Percentiles rank a stretch among this genome's conserved stretches.
These are phyloP conservation scores for Leishmania braziliensis DNA, from an alignment of 208 protist genomes.

Conservation along the genomic window DNA sequence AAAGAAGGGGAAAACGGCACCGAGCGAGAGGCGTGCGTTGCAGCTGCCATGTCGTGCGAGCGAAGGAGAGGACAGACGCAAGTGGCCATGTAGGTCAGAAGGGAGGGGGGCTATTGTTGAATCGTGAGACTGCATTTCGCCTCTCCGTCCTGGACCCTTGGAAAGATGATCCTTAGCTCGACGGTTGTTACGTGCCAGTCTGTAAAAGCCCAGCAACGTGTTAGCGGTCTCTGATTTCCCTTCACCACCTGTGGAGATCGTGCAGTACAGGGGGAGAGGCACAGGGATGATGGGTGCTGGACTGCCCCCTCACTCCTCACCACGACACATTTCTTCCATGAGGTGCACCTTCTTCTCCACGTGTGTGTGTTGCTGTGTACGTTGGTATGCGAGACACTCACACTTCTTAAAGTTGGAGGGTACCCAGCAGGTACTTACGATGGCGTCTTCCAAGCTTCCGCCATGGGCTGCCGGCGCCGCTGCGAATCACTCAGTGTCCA, in stretches of 20 bases:
- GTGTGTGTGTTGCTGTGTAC: neutral
- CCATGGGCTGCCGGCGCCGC: slow-evolving; percentile 22
- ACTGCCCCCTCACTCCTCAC: neutral
- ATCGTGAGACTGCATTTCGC: neutral
- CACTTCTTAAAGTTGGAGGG: neutral
- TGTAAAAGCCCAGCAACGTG: neutral
- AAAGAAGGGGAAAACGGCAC: neutral
- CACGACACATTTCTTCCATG: neutral
- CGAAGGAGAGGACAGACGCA: neutral
- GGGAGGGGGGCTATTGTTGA: neutral
- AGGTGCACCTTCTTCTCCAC: neutral
- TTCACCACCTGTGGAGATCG: neutral
- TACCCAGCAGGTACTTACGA: neutral
- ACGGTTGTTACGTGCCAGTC: neutral
- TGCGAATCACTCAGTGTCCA: slow-evolving; percentile 27
- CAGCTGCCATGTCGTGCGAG: neutral
- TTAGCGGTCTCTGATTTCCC: neutral
- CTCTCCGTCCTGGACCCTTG: neutral
- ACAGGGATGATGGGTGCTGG: neutral
- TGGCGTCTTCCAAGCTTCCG: slow-evolving; percentile 7
- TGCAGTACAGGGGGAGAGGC: neutral
- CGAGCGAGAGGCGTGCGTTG: neutral
- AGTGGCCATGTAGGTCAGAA: neutral
- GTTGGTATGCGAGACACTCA: neutral
- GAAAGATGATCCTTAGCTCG: neutral